Base-by-base conservation (phyloP, 352 stramenopile genomes). In the Pythium oligandrum region DNA sequence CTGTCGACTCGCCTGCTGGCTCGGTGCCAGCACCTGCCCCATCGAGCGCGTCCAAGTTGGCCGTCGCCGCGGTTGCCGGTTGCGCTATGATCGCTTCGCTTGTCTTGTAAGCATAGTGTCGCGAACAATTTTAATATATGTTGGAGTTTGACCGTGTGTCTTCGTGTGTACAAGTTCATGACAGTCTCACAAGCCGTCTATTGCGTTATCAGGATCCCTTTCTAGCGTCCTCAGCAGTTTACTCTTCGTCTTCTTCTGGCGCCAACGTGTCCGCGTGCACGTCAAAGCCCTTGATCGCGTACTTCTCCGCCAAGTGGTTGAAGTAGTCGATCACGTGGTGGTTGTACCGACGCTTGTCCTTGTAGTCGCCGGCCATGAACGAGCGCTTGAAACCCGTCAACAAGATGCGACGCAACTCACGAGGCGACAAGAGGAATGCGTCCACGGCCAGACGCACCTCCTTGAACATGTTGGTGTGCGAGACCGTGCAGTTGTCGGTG, bases 401-500 rank as follows among this genome's bases (percentile, higher is more conserved):
- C 31, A 96, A 54, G 55, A 94, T 79, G 49, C 79, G 72, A 32
- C 80, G 70, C 60, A 96, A 53, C 55, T 95, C 80, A 36, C 65
- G 68, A 32, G 85, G 73, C 12, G 74, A 80, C 17, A 95, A 66
- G 40, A 79, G 49, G 53, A 96, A 91, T 10, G 83, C 83, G 46
- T 96, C 82, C 48, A 78, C 84, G 6, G 85, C 83, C 38, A 95
- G 68, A 10, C 75, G 83, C 57, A 96, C 71, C 53, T 96, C 86
- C 40, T 66, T 70, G 38, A 93, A 67, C 68, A 95, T 91, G 64
- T 89, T 71, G 36, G 86, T 95, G 58, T 93, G 76, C 42, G 78
- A 93, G 1, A 96, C 85, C 4, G 83, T 89, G 61, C 78, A 88
- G 59, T 95, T 96, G 70, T 95, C 86, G 8, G 86, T 96, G 57